Conservation (phyloP, 768 basidiomycete genomes). For the Tubosaeta sp. region DNA sequence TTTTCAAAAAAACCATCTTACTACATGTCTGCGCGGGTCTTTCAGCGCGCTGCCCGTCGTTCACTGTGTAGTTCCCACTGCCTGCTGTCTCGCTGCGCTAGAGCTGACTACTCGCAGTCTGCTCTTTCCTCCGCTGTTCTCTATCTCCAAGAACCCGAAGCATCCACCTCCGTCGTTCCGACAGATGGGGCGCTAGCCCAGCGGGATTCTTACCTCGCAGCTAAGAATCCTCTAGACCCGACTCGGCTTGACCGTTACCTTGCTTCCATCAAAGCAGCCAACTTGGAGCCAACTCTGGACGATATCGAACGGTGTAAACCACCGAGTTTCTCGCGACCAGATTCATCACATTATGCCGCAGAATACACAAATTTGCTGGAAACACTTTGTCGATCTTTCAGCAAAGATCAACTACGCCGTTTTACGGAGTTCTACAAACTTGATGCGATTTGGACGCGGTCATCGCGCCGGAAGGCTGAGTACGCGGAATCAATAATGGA, state of each 20-base stretch:
- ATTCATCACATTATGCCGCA: constrained; percentile 43
- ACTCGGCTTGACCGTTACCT: constrained; percentile 55
- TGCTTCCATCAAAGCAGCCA: constrained; percentile 44
- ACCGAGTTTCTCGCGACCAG: constrained; percentile 33
- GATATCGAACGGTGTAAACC: constrained; percentile 63
- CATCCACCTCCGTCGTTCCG: constrained; percentile 1
- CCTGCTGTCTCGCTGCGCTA: constrained; percentile 11
- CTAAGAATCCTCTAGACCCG: constrained; percentile 32
- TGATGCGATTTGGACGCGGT: constrained; percentile 30
- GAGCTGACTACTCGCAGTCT: constrained; percentile 24
- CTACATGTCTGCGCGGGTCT: constrained; percentile 22
- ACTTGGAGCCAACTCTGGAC: constrained; percentile 46
- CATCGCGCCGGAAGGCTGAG: constrained; percentile 35
- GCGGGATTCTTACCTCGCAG: constrained; percentile 1
- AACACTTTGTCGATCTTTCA: constrained; percentile 59
- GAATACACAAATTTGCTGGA: constrained; percentile 53
- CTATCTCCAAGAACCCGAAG: constrained; percentile 3
- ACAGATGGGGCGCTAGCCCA: not conserved
- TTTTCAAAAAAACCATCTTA: too few species aligned
- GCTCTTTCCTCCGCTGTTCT: constrained; percentile 12
- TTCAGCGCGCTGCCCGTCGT: constrained; percentile 16
- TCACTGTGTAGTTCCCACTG: constrained; percentile 14
- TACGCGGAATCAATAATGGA: constrained; percentile 55
- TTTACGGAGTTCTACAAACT: constrained; percentile 50
- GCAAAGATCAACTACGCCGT: constrained; percentile 51